Evolutionary conservation across 2,329 filamentous ascomycete species (phyloP).

Genomic region (Fusarium pininemorale): DNA sequence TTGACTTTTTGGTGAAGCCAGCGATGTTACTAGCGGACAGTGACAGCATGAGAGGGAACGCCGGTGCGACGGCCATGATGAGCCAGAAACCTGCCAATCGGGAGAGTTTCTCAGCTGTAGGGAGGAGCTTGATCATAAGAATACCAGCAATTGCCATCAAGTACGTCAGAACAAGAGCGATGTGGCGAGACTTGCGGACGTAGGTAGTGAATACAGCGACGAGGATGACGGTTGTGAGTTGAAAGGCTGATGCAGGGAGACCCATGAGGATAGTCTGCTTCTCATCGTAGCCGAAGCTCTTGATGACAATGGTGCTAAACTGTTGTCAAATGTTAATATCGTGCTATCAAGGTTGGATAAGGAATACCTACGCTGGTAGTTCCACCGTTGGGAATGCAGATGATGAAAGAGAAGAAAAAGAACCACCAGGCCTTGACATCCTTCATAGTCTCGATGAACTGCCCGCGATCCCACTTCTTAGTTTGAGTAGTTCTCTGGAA

Average conservation of each 20-base stretch:
- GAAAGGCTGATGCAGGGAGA: constrained; percentile 3
- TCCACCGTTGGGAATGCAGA: constrained; percentile 13
- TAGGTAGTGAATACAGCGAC: constrained; percentile 3
- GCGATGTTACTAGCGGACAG: constrained; percentile 7
- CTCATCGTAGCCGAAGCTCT: constrained; percentile 9
- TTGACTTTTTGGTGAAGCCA: constrained; percentile 8
- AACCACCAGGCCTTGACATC: constrained; percentile 16
- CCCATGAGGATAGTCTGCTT: constrained; percentile 15
- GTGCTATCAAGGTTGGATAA: too few relatives aligned
- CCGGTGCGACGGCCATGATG: neutral
- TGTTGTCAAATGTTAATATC: too few relatives aligned
- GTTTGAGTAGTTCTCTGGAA: constrained; percentile 18
- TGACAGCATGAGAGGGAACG: constrained; percentile 1
- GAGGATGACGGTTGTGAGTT: constrained; percentile 2
- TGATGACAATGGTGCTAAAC: constrained; percentile 16
- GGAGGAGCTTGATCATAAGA: constrained; percentile 10
- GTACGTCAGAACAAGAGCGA: constrained; percentile 3
- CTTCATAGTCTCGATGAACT: constrained; percentile 7
- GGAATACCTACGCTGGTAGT: neutral
- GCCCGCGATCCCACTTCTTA: neutral
- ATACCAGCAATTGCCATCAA: constrained; percentile 9
- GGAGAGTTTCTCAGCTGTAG: neutral
- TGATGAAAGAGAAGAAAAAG: constrained; percentile 14
- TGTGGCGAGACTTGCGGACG: neutral
- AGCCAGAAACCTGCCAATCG: constrained; percentile 7